Base-by-base conservation (phyloP, 2,329 filamentous ascomycete genomes). In the Aureobasidium namibiae region DNA sequence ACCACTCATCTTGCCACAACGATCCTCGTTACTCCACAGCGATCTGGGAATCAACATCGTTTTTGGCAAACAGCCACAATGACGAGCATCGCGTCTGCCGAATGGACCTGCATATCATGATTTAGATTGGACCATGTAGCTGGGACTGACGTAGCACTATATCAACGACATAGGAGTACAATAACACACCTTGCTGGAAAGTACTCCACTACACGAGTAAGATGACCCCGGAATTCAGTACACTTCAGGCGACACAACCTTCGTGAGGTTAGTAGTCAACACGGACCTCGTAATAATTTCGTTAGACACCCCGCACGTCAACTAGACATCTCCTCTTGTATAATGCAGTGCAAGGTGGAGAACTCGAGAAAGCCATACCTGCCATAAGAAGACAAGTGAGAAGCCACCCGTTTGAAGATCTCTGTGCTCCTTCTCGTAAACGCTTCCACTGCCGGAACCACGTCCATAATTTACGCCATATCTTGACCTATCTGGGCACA, bases 71-170 rank as follows among this genome's bases (percentile, higher is more conserved):
- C 21, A 52, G 34, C 48, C 33, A 26, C 48, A 52, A 52, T 52
- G 48, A 39, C 48, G 34, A 38, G 33, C 33, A 52, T 26, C 16
- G 4, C 18, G 16, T 52, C 18, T 29, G 10, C 21, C 48, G 34
- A 9, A 52, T 39, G 48, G 23, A 52, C 48, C 48, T 52, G 48
- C 48, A 52, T 52, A 48, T 13, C 29, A 18, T 52, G n/a, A n/a
- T n/a, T n/a, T n/a, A n/a, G n/a, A n/a, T n/a, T 9, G 48, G 5
- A 38, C 50, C 50, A 54, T n/a, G 16, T 23, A 23, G 10, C 38
- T 33, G 50, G 50, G 50, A 41, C 50, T 34, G 50, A 54, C 50
- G 50, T 54, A 41, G 18, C 13, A 31, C 21, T n/a, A 49, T 49
- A 34, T 5, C 31, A 26, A 36, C 31, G 31, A 34, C 18, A 23